A percentile compares a stretch with the other conserved stretches of the same genome.
These are phyloP conservation scores for Hanseniaspora pseudoguilliermondii DNA, from an alignment of 805 yeast species.

Conservation along the genomic window DNA sequence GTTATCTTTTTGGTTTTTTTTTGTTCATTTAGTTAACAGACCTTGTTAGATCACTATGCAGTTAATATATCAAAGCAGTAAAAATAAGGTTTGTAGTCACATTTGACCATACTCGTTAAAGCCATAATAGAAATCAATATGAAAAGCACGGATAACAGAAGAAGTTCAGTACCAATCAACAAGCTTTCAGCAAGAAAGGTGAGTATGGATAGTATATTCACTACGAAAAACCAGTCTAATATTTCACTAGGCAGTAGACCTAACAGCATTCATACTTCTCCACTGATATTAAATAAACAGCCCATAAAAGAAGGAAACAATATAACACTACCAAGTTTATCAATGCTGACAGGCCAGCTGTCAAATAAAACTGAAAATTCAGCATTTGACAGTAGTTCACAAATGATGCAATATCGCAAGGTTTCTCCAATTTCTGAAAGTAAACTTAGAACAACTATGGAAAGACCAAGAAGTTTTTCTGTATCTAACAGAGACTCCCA, in stretches of 20 bases:
- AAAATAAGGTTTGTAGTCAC: too few relatives aligned
- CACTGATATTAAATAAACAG: not conserved
- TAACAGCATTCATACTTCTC: not conserved
- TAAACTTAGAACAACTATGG: constrained; percentile 3
- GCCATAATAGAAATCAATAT: too few relatives aligned
- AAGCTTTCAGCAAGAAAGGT: too few relatives aligned
- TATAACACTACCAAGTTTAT: not conserved
- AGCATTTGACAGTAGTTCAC: not conserved
- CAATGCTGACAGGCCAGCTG: not conserved
- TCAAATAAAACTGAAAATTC: not conserved
- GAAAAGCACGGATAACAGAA: too few relatives aligned
- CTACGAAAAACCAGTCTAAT: not conserved
- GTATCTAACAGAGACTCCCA: not conserved
- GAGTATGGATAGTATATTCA: too few relatives aligned
- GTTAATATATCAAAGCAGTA: too few relatives aligned
- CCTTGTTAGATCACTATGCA: not conserved
- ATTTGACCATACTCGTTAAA: too few relatives aligned
- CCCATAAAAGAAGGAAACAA: not conserved
- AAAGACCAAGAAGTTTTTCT: not conserved
- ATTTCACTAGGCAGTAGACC: not conserved
- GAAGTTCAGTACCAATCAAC: too few relatives aligned
- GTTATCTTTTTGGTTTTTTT: not conserved
- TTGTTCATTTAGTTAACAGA: not conserved
- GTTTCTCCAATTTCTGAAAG: constrained; percentile 2
- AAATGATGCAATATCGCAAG: not conserved